Evolutionary conservation across 1,284 basidiomycete species (phyloP).

Genomic region (Porogramme epimiltina): DNA sequence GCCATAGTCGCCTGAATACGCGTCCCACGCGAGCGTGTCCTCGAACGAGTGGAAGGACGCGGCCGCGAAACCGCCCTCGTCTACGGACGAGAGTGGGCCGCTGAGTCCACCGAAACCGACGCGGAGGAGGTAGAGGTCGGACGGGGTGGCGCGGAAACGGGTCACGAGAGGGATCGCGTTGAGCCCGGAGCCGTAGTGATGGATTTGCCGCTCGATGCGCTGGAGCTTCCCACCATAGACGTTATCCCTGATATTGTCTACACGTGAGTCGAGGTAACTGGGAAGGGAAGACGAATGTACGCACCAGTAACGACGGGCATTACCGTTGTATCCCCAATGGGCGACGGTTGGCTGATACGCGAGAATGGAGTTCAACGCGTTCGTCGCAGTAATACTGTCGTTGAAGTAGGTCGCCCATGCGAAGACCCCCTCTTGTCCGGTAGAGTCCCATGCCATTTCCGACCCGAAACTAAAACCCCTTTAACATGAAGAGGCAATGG

Average conservation of each 20-base stretch:
- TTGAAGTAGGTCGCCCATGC: slow-evolving; percentile 59
- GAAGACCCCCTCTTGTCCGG: slow-evolving; percentile 61
- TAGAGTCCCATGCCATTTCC: slow-evolving; percentile 67
- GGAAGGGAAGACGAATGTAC: slow-evolving; percentile 5
- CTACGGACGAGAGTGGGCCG: slow-evolving; percentile 57
- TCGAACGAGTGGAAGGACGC: slow-evolving; percentile 63
- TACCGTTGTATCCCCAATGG: slow-evolving; percentile 66
- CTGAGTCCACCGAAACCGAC: slow-evolving; percentile 54
- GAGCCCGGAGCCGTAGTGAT: slow-evolving; percentile 62
- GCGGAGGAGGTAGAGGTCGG: slow-evolving; percentile 54
- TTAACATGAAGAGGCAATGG: too few relatives aligned
- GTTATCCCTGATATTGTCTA: slow-evolving; percentile 58
- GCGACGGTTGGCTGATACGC: slow-evolving; percentile 59
- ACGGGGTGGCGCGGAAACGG: slow-evolving; percentile 48
- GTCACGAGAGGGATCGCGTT: slow-evolving; percentile 57
- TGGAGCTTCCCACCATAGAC: slow-evolving; percentile 58
- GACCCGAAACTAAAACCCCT: slow-evolving; percentile 51
- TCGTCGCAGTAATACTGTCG: slow-evolving; percentile 50
- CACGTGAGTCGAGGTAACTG: not conserved
- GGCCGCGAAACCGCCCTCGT: slow-evolving; percentile 55
- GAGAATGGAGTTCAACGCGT: slow-evolving; percentile 58
- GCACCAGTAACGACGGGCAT: slow-evolving; percentile 59
- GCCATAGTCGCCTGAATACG: slow-evolving; percentile 61
- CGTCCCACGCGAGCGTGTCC: slow-evolving; percentile 61
- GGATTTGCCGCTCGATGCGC: slow-evolving; percentile 59